Evolutionary conservation across 2,329 filamentous ascomycete species (phyloP), one percentile per base, ranked within the genome.

Genomic region (Apiospora sp.): DNA sequence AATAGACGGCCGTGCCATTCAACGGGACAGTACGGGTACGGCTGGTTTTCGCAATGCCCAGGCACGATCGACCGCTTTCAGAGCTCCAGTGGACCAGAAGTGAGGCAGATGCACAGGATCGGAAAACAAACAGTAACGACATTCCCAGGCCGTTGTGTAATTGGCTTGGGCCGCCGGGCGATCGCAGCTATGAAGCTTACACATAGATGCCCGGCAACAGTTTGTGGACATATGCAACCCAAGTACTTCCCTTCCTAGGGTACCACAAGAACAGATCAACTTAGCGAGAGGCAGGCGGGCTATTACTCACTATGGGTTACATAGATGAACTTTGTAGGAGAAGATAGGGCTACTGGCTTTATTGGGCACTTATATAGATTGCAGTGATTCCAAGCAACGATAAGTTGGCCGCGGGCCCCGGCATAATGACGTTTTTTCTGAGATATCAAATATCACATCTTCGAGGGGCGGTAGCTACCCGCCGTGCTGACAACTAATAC

Each of bases 131-230:
- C 19, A 37, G 30, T 22, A 4, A 7, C 30, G 10, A 37, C 16
- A 16, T 37, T 22, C 30, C 54, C 34, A 16, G 34, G 34, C 19
- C 19, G 16, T 64, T 64, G 58, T 49, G 27, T 69, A 27, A 69
- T 69, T 69, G 44, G 44, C 67, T 14, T 34, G 67, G 34, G 34
- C 16, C 44, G 44, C 22, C 67, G 67, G 67, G 67, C 67, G 67
- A 69, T 69, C 67, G 43, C 67, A 69, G 67, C 67, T n/a, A 49
- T 10, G 58, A 22, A 64, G 34, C 58, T 64, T 64, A 64, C 58
- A 64, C 54, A 64, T 4, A 41, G 58, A 64, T 64, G 58, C 58
- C 37, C 30, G 58, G 19, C 34, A 19, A 41, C 54, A 37, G 30
- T 22, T 37, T 61, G 54, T 61, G 6, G 30, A 37, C 54, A n/a